phyloP scores from a whole-genome alignment of 495 filamentous ascomycete genomes.

The Penicillium ucsense region DNA sequence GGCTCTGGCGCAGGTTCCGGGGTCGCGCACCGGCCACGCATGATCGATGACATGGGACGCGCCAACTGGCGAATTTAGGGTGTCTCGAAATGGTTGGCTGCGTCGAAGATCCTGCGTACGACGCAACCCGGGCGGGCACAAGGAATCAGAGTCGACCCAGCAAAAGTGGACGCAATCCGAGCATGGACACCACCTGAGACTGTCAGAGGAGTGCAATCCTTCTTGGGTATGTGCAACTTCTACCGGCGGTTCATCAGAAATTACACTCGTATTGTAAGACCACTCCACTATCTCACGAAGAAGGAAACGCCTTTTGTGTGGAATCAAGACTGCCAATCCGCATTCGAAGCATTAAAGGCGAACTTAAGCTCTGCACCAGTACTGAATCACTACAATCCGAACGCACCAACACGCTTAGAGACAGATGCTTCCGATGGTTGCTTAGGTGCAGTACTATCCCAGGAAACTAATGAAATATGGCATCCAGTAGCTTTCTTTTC shows the following conservation, averaged over 20 bases:
- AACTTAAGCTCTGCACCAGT: constrained; percentile 1
- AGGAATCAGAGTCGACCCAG: too few species aligned
- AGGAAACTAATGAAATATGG: constrained; percentile 1
- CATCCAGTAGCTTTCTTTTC: constrained; percentile 12
- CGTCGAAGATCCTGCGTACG: too few species aligned
- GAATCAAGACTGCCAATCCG: neutral
- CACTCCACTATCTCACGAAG: neutral
- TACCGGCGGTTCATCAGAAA: constrained; percentile 19
- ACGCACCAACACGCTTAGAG: constrained; percentile 3
- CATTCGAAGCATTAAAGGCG: constrained; percentile 6
- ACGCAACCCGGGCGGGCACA: too few species aligned
- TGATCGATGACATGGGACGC: too few species aligned
- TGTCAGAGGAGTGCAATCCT: constrained; percentile 8
- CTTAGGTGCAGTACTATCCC: constrained; percentile 5
- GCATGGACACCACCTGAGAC: constrained; percentile 3
- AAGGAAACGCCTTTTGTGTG: neutral
- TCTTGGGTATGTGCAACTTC: constrained; percentile 24
- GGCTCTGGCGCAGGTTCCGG: too few species aligned
- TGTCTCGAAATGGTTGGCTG: too few species aligned
- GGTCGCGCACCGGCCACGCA: too few species aligned
- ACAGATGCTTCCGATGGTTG: constrained; percentile 11
- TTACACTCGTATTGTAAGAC: constrained; percentile 11
- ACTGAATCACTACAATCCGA: constrained; percentile 7
- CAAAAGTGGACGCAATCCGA: too few species aligned
- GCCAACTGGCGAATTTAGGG: too few species aligned